Evolutionary conservation across 2,329 filamentous ascomycete species (phyloP), one percentile per base, ranked within the genome.

Genomic region (Didymella lethalis): DNA sequence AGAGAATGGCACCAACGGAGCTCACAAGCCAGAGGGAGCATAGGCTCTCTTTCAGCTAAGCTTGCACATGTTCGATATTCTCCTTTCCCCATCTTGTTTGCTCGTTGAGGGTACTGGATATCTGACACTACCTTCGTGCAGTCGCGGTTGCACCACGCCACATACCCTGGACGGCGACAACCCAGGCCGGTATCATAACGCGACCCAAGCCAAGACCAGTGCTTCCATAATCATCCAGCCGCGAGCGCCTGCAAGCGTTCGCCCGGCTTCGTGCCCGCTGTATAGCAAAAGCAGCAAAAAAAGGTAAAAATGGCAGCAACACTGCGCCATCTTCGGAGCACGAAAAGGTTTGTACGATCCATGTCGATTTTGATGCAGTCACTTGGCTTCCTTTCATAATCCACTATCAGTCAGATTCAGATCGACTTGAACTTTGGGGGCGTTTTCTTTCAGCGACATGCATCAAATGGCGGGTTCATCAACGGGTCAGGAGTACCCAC

Each of bases 41-140:
- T 76, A 72, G 55, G 61, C 50, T 66, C 57, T 20, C 61, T 69
- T 55, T 64, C 69, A 66, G 66, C 66, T 66, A 73, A 70, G 66
- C 65, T 71, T 59, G 64, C 64, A 61, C 62, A 73, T 68, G 66
- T 73, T 69, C 69, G 68, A 70, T 62, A 58, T 54, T 49, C 49
- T 47, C 60, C 56, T 45, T 51, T 43, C 57, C 59, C 57, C 45
- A 50, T 56, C 45, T 57, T 61, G 56, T 48, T 60, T 25, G 34
- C 43, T 44, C 48, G 7, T 61, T 59, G 40, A 62, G 60, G 48
- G 25, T 51, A 61, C 65, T 49, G 55, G 59, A 48, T 48, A 68
- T 70, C 65, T 74, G 64, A 72, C 68, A 63, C 60, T 55, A 54
- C 54, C 43, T 64, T 57, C 64, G 31, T 54, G 57, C 71, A 75